Evolutionary conservation across 2,329 filamentous ascomycete genomes (phyloP), one percentile per base, ranked within the genome.

Genomic region (Pseudogymnoascus sp.): DNA sequence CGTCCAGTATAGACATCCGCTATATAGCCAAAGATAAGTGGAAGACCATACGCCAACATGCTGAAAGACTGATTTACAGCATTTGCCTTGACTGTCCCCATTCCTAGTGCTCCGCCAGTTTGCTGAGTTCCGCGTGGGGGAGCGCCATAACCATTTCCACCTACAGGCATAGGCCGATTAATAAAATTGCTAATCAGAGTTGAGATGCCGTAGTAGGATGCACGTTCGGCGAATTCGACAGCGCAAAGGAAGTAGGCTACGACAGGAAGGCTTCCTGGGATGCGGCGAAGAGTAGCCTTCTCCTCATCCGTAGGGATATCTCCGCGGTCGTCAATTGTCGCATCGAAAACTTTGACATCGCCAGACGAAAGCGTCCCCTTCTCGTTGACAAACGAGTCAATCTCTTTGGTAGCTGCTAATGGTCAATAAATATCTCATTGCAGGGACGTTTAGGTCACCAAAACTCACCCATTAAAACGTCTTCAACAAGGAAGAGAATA

Each of bases 181-280:
- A 88, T 80, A 67, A 82, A 88, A 71, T 88, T 88, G 68, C 78
- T 79, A 72, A 85, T 85, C 6, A 70, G 75, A 0, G 79, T 81
- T 56, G 85, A 82, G 10, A 85, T 86, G 62, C 88, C 88, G 70
- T 91, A 91, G 81, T 90, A 91, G n/a, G 86, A 88, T 76, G 90
- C 90, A 56, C 89, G 86, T 76, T 91, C 89, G 76, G 86, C 89
- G 64, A 91, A 77, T 76, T 92, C 89, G 66, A 88, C 83, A 65
- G 90, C 85, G 59, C 87, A 88, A 64, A 92, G 83, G 33, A 86
- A 86, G 76, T 86, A 91, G 63, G 87, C 83, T 62, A 80, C 77
- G 82, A 82, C 86, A 56, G 86, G 85, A 65, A 92, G 84, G 71
- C 79, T 80, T 10, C 85, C 86, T 16, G 85, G 83, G 16, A 89